Evolutionary conservation across 2,329 filamentous ascomycete species (phyloP).

Genomic region (Neurospora sp.): DNA sequence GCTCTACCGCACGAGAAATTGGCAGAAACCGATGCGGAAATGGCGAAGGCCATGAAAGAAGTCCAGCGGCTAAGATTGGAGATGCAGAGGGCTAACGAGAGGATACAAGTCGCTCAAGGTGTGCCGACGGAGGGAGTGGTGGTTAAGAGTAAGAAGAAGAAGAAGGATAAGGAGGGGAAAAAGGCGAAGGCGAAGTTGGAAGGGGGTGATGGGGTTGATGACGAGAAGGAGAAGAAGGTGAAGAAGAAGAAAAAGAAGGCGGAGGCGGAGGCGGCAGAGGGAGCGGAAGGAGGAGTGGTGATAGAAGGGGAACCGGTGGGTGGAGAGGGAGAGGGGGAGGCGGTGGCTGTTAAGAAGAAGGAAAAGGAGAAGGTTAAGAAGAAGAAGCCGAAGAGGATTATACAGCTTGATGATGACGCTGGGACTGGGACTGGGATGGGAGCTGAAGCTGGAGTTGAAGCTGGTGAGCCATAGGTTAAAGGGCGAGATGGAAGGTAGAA

Average conservation of each 20-base stretch:
- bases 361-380: slow-evolving; percentile 18
- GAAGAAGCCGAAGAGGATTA: slow-evolving; percentile 17
- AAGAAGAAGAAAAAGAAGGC: slow-evolving; percentile 27
- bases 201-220: slow-evolving; percentile 7
- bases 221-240: slow-evolving; percentile 12
- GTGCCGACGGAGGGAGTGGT: slow-evolving; percentile 55
- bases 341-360: slow-evolving; percentile 18
- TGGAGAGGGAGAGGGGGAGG: slow-evolving; percentile 5
- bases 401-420: slow-evolving; percentile 15
- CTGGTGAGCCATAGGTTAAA: not conserved
- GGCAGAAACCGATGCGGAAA: slow-evolving; percentile 74
- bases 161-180: slow-evolving; percentile 32
- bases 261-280: slow-evolving; percentile 2
- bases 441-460: not conserved
- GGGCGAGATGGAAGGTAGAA: not conserved
- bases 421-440: not conserved
- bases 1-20: slow-evolving; percentile 53
- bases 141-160: slow-evolving; percentile 60
- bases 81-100: slow-evolving; percentile 76
- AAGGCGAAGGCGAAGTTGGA: slow-evolving; percentile 19
- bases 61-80: slow-evolving; percentile 79
- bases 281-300: not conserved
- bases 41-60: slow-evolving; percentile 79
- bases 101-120: slow-evolving; percentile 62
- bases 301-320: slow-evolving; percentile 1